Percentiles rank a stretch among this genome's conserved stretches.
Conservation (phyloP, 345 rosid species). For the Chamaenerion angustifolium region DNA sequence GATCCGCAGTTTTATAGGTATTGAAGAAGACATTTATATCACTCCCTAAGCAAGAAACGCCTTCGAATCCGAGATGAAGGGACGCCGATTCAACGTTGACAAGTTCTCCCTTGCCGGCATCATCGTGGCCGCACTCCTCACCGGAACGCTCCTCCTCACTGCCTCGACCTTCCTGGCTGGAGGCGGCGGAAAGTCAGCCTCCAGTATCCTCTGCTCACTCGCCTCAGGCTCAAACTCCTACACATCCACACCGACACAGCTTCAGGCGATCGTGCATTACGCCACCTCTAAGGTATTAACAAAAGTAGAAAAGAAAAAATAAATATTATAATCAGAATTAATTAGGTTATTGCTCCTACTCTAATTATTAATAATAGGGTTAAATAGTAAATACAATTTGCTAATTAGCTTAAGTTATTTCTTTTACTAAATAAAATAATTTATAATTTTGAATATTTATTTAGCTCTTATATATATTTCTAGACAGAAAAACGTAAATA, state of each 20-base stretch:
- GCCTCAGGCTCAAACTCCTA: background rate
- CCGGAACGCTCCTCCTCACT: slow-evolving; percentile 3
- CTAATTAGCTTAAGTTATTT: too few species aligned
- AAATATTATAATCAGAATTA: too few species aligned
- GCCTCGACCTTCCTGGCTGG: slow-evolving; percentile 4
- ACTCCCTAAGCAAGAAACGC: background rate
- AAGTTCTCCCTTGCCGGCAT: slow-evolving; percentile 1
- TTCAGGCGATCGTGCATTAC: slow-evolving; percentile 40
- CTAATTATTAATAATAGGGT: too few species aligned
- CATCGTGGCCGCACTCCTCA: slow-evolving; percentile 1
- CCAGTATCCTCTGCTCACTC: slow-evolving; percentile 8
- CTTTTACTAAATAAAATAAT: too few species aligned
- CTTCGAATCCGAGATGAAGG: slow-evolving; percentile 4
- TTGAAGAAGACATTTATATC: too few species aligned
- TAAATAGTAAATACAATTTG: too few species aligned
- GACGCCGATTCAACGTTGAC: slow-evolving; percentile 5
- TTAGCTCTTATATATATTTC: too few species aligned
- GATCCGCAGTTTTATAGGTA: too few species aligned
- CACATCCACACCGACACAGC: slow-evolving; percentile 25
- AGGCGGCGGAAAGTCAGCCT: slow-evolving; percentile 7
- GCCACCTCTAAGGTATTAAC: slow-evolving; percentile 22
- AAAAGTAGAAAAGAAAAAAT: too few species aligned
- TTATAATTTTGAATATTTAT: too few species aligned
- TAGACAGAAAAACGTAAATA: too few species aligned
- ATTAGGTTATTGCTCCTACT: too few species aligned